Base-by-base conservation (phyloP, 2,329 filamentous ascomycete species). In the Ophiostoma ulmi region DNA sequence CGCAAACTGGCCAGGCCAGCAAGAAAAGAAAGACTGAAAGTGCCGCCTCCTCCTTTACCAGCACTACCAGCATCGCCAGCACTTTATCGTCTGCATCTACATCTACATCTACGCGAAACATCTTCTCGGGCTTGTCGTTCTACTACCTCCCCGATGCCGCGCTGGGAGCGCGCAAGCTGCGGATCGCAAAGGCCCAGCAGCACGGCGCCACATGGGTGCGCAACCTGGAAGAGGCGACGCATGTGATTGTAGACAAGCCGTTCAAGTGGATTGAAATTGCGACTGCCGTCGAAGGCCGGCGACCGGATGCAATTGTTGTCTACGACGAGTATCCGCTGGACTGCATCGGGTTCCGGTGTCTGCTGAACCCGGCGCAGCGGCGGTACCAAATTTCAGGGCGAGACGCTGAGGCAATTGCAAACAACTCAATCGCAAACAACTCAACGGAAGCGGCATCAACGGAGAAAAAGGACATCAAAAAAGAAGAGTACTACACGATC, bases 131-230 rank as follows among this genome's bases (percentile, higher is more conserved):
- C 0, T 78, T 91, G n/a, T 78, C 80, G 0, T 90, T 93, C 74
- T 91, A 88, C 79, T 97, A 95, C 77, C 87, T 97, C 6, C 94
- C 93, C 0, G 91, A 95, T 74, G 87, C 93, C 73, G 90, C 94
- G 73, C 85, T 91, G 66, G 87, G 89, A 13, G 83, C 86, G 8
- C 86, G 94, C 55, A 87, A 86, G 70, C 79, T 89, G 71, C 88
- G 91, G 4, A 97, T 97, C 69, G 85, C 85, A 39, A 93, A 90
- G 77, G 89, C 91, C 0, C 85, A 87, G 69, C 88, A 93, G 75
- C 89, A 89, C 77, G 94, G 94, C 63, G 94, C 90, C 1, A 80
- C 78, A 0, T 95, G 93, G 89, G 85, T 87, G 38, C 84, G 84
- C 68, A 80, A 83, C 0, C 86, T 89, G 76, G 78, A 74, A 0